Evolutionary conservation across 2,329 filamentous ascomycete species (phyloP).

Genomic region (Emydomyces testavorans): DNA sequence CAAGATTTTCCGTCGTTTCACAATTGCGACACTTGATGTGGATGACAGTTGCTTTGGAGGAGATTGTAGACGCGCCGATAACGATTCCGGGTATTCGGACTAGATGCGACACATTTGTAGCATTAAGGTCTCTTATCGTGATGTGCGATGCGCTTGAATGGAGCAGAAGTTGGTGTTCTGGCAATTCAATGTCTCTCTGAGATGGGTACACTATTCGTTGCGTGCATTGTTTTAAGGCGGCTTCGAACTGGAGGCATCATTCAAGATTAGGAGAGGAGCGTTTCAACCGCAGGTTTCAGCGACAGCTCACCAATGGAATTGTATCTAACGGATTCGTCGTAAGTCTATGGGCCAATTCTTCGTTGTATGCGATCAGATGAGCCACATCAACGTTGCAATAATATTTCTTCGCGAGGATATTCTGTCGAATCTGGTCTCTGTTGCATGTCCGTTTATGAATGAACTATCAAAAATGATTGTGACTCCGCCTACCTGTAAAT

Average conservation of each 20-base stretch:
- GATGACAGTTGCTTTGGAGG: slow-evolving; percentile 82
- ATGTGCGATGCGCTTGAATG: slow-evolving; percentile 85
- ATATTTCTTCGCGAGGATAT: slow-evolving; percentile 85
- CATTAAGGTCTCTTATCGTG: slow-evolving; percentile 87
- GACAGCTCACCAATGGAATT: slow-evolving; percentile 64
- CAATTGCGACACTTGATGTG: slow-evolving; percentile 84
- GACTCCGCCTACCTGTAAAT: slow-evolving; percentile 62
- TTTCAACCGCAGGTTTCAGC: not conserved
- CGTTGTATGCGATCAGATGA: slow-evolving; percentile 90
- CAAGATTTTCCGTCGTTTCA: slow-evolving; percentile 56
- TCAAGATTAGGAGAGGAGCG: not conserved
- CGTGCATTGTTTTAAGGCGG: slow-evolving; percentile 78
- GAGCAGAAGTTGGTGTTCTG: slow-evolving; percentile 86
- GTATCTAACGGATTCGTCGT: slow-evolving; percentile 84
- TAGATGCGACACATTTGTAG: slow-evolving; percentile 83
- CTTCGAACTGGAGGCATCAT: slow-evolving; percentile 59
- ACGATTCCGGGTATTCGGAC: slow-evolving; percentile 95
- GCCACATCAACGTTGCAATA: slow-evolving; percentile 94
- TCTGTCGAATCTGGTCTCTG: slow-evolving; percentile 90
- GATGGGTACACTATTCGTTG: slow-evolving; percentile 85
- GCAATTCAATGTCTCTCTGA: slow-evolving; percentile 55
- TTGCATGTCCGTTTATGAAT: not conserved
- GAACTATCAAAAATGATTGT: not conserved
- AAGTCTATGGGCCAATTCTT: slow-evolving; percentile 82
- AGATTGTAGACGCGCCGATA: slow-evolving; percentile 91